Percentiles rank a stretch among this genome's conserved stretches.
Conservation (phyloP, 768 basidiomycete species). For the Cystobasidium tubakii region DNA sequence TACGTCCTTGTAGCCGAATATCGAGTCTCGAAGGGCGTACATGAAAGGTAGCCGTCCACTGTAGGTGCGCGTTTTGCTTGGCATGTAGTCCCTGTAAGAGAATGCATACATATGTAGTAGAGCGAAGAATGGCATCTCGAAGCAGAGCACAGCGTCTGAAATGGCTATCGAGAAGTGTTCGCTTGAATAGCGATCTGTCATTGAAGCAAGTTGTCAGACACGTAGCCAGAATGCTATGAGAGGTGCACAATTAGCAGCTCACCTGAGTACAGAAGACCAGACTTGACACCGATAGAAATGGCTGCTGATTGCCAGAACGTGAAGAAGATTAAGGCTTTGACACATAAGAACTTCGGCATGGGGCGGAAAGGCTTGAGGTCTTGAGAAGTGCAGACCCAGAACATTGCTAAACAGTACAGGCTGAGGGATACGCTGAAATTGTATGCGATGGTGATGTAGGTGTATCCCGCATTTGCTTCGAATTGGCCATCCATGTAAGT, state of each 20-base stretch:
- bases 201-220: background rate
- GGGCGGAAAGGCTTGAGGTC: slow-evolving; percentile 88
- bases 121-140: slow-evolving; percentile 97
- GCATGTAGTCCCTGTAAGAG: slow-evolving; percentile 79
- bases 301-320: slow-evolving; percentile 93
- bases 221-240: background rate
- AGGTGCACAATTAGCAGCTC: slow-evolving; percentile 24
- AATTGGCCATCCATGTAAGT: slow-evolving; percentile 50
- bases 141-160: slow-evolving; percentile 84
- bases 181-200: slow-evolving; percentile 36
- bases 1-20: slow-evolving; percentile 63
- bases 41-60: slow-evolving; percentile 84
- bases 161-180: slow-evolving; percentile 66
- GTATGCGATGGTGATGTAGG: slow-evolving; percentile 45
- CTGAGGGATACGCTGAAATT: slow-evolving; percentile 64
- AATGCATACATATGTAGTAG: slow-evolving; percentile 93
- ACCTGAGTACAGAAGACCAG: slow-evolving; percentile 61
- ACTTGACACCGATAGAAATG: slow-evolving; percentile 81
- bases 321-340: slow-evolving; percentile 96
- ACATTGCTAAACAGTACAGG: slow-evolving; percentile 87
- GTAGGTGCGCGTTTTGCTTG: slow-evolving; percentile 55
- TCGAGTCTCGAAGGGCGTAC: slow-evolving; percentile 80
- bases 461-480: slow-evolving; percentile 39
- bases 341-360: slow-evolving; percentile 94
- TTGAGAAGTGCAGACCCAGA: slow-evolving; percentile 86